Evolutionary conservation across 306 rosid species (phyloP), one percentile per base, ranked within the genome.

Genomic region (Quercus mongolica): DNA sequence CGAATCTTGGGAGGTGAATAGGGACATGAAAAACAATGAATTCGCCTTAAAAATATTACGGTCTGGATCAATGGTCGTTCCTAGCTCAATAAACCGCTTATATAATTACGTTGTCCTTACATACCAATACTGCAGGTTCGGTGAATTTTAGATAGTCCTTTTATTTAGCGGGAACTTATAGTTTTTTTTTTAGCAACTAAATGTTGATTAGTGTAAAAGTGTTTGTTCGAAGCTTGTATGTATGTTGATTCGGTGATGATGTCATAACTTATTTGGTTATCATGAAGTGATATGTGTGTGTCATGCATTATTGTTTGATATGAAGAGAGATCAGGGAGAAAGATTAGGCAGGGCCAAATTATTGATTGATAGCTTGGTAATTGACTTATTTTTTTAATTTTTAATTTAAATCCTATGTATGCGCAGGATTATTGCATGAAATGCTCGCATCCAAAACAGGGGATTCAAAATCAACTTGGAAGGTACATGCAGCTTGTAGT

Each of bases 391-490:
- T 30, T 4, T 17, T 19, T 51, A 15, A 0, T 11, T 46, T 5
- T 28, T 68, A 59, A 44, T 77, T 38, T 11, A 65, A 64, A 52
- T 65, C 69, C 77, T 59, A 69, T 52, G 69, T 76, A 77, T 72
- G 71, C 78, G 33, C 86, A 92, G 99, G 99, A 76, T 84, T 95
- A 83, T 87, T 95, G 83, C 90, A 80, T 59, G 99, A 92, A 84
- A 95, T 95, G 99, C 91, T 95, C 49, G 87, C 93, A 13, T 75
- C 96, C 68, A 95, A 87, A 89, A 84, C 88, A 19, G 94, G 97
- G 80, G 98, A 95, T 88, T 95, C 97, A 78, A 91, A 88, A 83
- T 86, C 95, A 64, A 91, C 97, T 56, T 92, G 97, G 98, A 95
- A 95, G 99, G 99, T 95, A 88, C 70, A 41, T 38, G 73, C 55